These are phyloP conservation scores for Clitopilus passeckerianus DNA, from an alignment of 768 basidiomycete species.

Conservation along the genomic window DNA sequence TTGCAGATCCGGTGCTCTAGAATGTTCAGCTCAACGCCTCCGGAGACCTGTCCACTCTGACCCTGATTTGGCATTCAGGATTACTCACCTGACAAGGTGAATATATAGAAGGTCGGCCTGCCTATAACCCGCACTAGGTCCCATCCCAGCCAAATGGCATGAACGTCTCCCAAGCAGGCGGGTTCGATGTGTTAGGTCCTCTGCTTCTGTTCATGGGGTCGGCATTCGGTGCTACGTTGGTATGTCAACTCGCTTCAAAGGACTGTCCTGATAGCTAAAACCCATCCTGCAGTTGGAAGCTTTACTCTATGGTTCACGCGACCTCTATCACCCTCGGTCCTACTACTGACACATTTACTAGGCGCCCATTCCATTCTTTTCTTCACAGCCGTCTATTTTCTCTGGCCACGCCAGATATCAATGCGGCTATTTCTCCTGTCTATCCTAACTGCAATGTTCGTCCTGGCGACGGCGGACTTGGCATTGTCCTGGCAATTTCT, in stretches of 20 bases:
- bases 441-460: constrained; percentile 7
- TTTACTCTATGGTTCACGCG: constrained; percentile 24
- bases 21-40: no score
- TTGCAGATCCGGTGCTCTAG: no score
- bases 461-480: constrained; percentile 5
- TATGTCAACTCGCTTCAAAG: neutral
- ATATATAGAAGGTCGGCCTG: no score
- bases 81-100: no score
- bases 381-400: constrained; percentile 13
- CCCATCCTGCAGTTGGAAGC: no score
- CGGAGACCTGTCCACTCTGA: no score
- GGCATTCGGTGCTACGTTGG: constrained; percentile 4
- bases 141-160: neutral
- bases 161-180: neutral
- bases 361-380: constrained; percentile 26
- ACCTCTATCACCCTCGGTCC: no score
- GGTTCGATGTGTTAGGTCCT: neutral
- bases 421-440: neutral
- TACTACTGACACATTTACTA: constrained; percentile 1
- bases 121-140: no score
- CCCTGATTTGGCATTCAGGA: no score
- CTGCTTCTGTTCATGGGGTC: neutral
- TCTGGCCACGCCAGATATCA: neutral
- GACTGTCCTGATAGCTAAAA: constrained; percentile 11
- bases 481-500: constrained; percentile 5